Base-by-base conservation (phyloP, 2,329 filamentous ascomycete species). In the Penicillium sp. region DNA sequence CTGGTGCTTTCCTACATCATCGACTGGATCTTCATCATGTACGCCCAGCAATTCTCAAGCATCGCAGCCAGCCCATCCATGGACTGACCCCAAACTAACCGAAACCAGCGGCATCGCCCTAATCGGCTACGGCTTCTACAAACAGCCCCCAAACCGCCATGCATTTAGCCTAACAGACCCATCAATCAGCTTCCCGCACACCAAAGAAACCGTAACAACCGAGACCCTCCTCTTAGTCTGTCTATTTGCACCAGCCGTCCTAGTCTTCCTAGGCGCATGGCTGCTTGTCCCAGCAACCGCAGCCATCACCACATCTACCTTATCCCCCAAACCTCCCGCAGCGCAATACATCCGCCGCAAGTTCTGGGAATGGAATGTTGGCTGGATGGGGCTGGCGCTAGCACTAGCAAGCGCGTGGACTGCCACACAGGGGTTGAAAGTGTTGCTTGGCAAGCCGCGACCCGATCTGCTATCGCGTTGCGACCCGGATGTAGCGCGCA, bases 331-430 rank as follows among this genome's bases (percentile, higher is more conserved):
- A 23, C 30, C 87, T 0, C 84, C 89, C 1, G 81, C 80, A 59
- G 72, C 80, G 4, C 74, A 90, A 50, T 79, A 92, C 41, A 91
- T 90, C 86, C 84, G 83, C 68, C 83, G 90, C 61, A 96, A 94
- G 75, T 71, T 96, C 1, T 97, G 93, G 91, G 92, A 97, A 72
- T 85, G 90, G 70, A 91, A 97, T 69, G 85, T 85, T 2, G 91
- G 90, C 55, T 90, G 88, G 84, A 84, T 96, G 65, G 92, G 92
- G 0, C 80, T 96, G 2, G 89, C 80, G 0, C 78, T 96, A 16
- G 84, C 89, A 2, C 77, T 91, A 9, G 84, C 86, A 2, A 79
- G 84, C 2, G 82, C 88, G 4, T 95, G 89, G 77, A 85, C 94
- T 72, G 85, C 95, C 64, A 93, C 91, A 0, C 86, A 90, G 64